Percentiles rank a stretch among this genome's conserved stretches.
Conservation (phyloP, 352 stramenopile species). For the Poterioochromonas sp. region DNA sequence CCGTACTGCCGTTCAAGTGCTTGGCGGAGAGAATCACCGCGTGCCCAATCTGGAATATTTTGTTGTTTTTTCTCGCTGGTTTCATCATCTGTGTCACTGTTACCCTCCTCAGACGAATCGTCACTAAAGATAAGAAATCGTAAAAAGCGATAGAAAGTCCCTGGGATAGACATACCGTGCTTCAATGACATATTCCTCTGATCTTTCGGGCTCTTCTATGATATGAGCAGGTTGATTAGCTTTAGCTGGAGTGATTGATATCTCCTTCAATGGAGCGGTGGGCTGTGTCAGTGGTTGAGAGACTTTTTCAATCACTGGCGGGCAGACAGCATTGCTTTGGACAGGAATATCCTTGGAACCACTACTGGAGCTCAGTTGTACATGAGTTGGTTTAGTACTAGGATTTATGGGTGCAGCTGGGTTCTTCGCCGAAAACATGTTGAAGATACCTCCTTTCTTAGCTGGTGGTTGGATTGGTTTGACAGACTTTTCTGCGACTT, state of each 20-base stretch:
- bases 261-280: no score
- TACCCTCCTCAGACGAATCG: background rate
- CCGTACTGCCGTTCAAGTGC: slow-evolving; percentile 25
- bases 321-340: background rate
- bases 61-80: background rate
- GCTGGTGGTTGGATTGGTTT: no score
- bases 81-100: background rate
- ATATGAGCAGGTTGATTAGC: no score
- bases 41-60: slow-evolving; percentile 11
- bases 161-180: background rate
- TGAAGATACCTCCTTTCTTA: background rate
- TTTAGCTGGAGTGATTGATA: no score
- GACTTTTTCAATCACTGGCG: background rate
- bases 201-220: no score
- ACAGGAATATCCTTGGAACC: no score
- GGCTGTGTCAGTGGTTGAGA: no score
- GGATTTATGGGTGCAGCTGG: background rate
- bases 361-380: no score
- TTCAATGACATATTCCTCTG: background rate
- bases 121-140: no score
- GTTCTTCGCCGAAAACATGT: background rate
- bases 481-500: no score
- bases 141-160: no score
- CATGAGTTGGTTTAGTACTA: no score
- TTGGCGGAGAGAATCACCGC: background rate